Evolutionary conservation across 2,329 filamentous ascomycete genomes (phyloP).

Genomic region (Pyrenochaeta sp.): DNA sequence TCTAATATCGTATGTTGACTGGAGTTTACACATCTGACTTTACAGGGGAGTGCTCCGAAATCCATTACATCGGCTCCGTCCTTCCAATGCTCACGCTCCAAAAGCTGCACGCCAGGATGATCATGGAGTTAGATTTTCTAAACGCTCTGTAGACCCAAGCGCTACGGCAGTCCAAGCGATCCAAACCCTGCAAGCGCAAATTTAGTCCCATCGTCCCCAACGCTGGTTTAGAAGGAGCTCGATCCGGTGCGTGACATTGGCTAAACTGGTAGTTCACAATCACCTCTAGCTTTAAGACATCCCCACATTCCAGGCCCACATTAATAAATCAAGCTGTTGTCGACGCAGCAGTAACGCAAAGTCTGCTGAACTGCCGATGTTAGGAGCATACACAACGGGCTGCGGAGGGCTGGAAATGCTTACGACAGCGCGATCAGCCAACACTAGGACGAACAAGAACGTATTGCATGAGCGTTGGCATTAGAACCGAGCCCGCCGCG

Average conservation of each 20-base stretch:
- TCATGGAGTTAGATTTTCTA: conserved; percentile 2
- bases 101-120: neutral
- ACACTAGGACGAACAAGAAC: neutral
- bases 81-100: too few relatives aligned
- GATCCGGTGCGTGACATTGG: conserved; percentile 5
- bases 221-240: conserved; percentile 1
- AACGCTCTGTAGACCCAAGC: conserved; percentile 1
- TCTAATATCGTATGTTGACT: too few relatives aligned
- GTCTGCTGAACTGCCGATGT: neutral
- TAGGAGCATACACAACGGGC: neutral
- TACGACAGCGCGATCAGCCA: neutral
- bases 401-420: too few relatives aligned
- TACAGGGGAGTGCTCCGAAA: too few relatives aligned
- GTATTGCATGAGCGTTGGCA: neutral
- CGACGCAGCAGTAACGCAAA: conserved; percentile 3
- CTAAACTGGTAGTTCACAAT: neutral
- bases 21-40: too few relatives aligned
- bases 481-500: neutral
- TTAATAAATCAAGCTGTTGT: conserved; percentile 6
- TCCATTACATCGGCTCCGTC: too few relatives aligned
- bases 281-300: conserved; percentile 5
- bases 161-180: conserved; percentile 4
- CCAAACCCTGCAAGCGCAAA: conserved; percentile 4
- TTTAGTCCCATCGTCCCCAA: neutral
- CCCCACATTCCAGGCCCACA: conserved; percentile 10